Evolutionary conservation across 768 basidiomycete species (phyloP).

Genomic region (Rhodotorula toruloides): DNA sequence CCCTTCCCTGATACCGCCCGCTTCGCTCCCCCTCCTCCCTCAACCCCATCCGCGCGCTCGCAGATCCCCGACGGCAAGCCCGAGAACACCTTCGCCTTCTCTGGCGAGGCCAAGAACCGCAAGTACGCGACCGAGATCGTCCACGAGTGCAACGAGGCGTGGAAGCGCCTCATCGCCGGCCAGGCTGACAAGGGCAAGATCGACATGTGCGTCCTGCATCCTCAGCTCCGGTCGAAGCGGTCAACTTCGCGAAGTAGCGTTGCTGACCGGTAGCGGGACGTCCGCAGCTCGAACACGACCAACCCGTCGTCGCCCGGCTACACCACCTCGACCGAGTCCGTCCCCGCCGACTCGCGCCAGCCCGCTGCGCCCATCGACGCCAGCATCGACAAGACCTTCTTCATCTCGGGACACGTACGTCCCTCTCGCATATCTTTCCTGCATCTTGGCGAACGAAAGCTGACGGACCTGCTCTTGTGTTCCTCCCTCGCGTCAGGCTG

Average conservation of each 20-base stretch:
- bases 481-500: neutral
- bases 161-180: constrained; percentile 84
- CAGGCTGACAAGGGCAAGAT: constrained; percentile 65
- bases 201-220: constrained; percentile 64
- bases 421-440: neutral
- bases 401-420: constrained; percentile 58
- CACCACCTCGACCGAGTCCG: constrained; percentile 58
- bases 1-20: too few relatives aligned
- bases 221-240: neutral
- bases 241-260: too few relatives aligned
- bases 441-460: neutral
- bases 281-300: constrained; percentile 69
- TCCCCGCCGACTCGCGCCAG: constrained; percentile 75
- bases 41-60: neutral
- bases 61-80: constrained; percentile 73
- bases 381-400: constrained; percentile 54
- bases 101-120: constrained; percentile 99
- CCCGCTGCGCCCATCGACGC: constrained; percentile 57
- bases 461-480: neutral
- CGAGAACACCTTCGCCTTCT: constrained; percentile 95
- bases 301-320: constrained; percentile 68
- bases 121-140: constrained; percentile 99
- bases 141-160: constrained; percentile 97
- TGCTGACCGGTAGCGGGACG: neutral
- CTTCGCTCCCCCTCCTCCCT: neutral